Conservation (phyloP, 2,329 filamentous ascomycete species). For the Neonectria hederae region DNA sequence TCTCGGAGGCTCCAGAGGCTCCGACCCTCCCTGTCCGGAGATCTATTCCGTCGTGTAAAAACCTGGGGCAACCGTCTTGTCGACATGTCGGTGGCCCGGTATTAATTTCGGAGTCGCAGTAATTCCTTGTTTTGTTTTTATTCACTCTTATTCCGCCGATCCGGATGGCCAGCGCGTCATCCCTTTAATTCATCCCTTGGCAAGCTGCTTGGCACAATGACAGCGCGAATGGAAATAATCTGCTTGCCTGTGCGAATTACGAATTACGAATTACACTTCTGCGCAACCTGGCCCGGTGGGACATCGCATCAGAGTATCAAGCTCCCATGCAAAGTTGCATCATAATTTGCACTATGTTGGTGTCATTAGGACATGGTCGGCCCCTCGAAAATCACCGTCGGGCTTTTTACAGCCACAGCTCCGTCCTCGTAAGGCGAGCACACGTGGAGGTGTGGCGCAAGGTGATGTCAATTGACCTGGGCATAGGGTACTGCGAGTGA, state of each 20-base stretch:
- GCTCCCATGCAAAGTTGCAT: background rate
- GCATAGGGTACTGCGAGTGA: conserved; percentile 26
- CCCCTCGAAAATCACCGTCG: background rate
- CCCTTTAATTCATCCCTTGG: background rate
- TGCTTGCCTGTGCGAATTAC: background rate
- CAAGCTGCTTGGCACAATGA: background rate
- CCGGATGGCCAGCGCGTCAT: background rate
- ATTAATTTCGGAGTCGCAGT: conserved; percentile 1
- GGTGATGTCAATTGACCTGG: conserved; percentile 29
- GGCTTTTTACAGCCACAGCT: conserved; percentile 1
- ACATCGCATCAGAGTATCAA: background rate
- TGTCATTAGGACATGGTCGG: background rate
- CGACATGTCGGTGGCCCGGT: too few relatives aligned
- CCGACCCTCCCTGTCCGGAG: background rate
- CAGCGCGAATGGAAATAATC: background rate
- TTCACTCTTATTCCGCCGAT: conserved; percentile 6
- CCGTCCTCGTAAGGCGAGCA: conserved; percentile 1
- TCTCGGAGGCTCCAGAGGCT: too few relatives aligned
- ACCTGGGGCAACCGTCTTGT: conserved; percentile 7
- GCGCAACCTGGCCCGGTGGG: background rate
- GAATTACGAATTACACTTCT: background rate
- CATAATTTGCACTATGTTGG: background rate
- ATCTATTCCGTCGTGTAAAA: background rate
- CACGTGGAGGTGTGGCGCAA: conserved; percentile 30
- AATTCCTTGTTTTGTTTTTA: background rate